Evolutionary conservation across 192 early-diverging fungal genomes (phyloP), one percentile per base, ranked within the genome.

Genomic region (Spinellus fusiger): DNA sequence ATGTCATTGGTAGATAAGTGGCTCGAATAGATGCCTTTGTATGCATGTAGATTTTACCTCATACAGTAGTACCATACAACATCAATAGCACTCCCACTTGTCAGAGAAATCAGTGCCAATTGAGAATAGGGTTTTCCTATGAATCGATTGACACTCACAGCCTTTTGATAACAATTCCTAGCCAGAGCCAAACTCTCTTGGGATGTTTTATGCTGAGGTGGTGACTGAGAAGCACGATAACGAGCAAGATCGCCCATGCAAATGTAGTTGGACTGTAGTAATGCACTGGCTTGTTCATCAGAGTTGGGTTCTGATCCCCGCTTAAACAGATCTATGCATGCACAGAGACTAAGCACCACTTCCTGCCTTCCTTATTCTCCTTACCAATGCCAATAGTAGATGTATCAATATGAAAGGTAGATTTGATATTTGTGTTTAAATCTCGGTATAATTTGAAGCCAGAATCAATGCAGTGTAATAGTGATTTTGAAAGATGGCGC

Each of bases 401-500:
- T 1, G 77, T 73, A 56, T 84, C 74, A 7, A 84, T 61, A 22
- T 71, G 69, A 53, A 76, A 73, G 2, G 69, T 64, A 48, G 74
- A 62, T 29, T 79, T 80, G 46, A 84, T 56, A 5, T 40, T 62
- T 35, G 66, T 68, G 27, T 78, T 75, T 18, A 81, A 34, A 12
- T 80, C 78, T 23, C 76, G 79, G 49, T 84, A 84, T 48, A 80
- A 84, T 22, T 80, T 78, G 48, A 74, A 72, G 15, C 73, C 73
- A n/a, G 75, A 66, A 28, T 77, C 79, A 23, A 84, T 50, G 28
- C 75, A 59, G 38, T 74, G 69, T 20, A 68, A 69, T 20, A 83
- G 56, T 38, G 18, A 27, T 71, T 75, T 53, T 69, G 63, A 18
- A 70, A 71, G 35, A 57, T 52, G 10, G n/a, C 53, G 22, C 5